A percentile compares a stretch with the other conserved stretches of the same genome.
These are phyloP conservation scores for Rhodomyrtus psidioides DNA, from an alignment of 441 rosid species.

Conservation along the genomic window DNA sequence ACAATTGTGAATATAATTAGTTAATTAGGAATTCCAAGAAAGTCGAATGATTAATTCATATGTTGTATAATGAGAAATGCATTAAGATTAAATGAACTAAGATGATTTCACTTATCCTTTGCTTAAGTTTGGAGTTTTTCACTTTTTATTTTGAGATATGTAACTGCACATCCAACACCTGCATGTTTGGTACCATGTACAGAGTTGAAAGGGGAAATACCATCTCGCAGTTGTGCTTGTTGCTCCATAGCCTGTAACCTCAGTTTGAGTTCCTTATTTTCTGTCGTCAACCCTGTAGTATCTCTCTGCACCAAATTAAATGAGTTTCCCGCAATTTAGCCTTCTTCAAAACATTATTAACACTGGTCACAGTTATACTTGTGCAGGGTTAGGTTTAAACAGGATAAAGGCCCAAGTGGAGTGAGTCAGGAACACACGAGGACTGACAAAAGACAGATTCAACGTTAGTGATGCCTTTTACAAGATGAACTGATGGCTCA, in stretches of 20 bases:
- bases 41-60: too few species aligned
- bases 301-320: conserved; percentile 53
- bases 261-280: conserved; percentile 88
- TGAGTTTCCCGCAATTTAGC: background rate
- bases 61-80: too few species aligned
- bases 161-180: background rate
- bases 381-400: background rate
- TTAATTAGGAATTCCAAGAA: too few species aligned
- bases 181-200: background rate
- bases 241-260: conserved; percentile 93
- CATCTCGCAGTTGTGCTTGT: conserved; percentile 82
- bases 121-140: background rate
- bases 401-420: background rate
- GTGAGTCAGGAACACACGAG: background rate
- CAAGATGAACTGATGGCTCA: background rate
- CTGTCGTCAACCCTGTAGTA: conserved; percentile 62
- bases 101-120: background rate
- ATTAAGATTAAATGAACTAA: background rate
- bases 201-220: conserved; percentile 16
- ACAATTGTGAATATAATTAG: too few species aligned
- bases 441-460: background rate
- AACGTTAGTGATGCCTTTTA: background rate
- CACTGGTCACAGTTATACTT: background rate
- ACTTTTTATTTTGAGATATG: background rate
- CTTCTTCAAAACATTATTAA: background rate